phyloP scores from a whole-genome alignment of 2,329 filamentous ascomycete genomes.

The Achaetomium macrosporum region DNA sequence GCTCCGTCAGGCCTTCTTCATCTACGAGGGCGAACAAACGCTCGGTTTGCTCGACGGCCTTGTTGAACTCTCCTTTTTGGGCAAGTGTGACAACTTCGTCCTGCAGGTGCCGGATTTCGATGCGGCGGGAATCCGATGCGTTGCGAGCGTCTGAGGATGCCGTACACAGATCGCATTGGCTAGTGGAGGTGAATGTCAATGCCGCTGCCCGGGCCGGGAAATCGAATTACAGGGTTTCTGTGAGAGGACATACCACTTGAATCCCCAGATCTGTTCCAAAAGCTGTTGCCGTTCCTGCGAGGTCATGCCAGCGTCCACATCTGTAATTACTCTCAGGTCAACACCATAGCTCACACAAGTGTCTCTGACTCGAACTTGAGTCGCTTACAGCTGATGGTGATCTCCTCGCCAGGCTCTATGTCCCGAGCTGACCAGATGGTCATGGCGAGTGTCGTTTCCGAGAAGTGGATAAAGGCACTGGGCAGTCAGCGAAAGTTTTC shows the following conservation, averaged over 20 bases:
- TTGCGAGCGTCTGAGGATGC: neutral
- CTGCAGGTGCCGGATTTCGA: conserved; percentile 8
- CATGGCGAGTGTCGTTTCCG: conserved; percentile 19
- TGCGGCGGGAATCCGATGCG: conserved; percentile 12
- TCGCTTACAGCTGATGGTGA: conserved; percentile 22
- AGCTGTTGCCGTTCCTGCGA: conserved; percentile 15
- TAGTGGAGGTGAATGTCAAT: neutral
- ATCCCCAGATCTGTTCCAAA: conserved; percentile 19
- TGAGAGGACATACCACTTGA: conserved; percentile 17
- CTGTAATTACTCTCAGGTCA: no score
- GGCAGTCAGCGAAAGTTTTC: neutral
- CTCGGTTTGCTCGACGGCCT: conserved; percentile 13
- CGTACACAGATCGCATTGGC: conserved; percentile 19
- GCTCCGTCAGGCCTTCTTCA: conserved; percentile 15
- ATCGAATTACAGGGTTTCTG: no score
- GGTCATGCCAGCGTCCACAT: conserved; percentile 13
- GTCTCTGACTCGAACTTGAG: no score
- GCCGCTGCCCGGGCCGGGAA: no score
- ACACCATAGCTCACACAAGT: no score
- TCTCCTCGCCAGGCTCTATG: conserved; percentile 23
- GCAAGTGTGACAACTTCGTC: conserved; percentile 13
- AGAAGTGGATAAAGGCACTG: conserved; percentile 22
- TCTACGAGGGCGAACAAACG: conserved; percentile 16
- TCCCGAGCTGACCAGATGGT: conserved; percentile 20
- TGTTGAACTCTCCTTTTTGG: conserved; percentile 14